Base-by-base conservation (phyloP, 1,284 basidiomycete genomes). In the Grifola frondosa region DNA sequence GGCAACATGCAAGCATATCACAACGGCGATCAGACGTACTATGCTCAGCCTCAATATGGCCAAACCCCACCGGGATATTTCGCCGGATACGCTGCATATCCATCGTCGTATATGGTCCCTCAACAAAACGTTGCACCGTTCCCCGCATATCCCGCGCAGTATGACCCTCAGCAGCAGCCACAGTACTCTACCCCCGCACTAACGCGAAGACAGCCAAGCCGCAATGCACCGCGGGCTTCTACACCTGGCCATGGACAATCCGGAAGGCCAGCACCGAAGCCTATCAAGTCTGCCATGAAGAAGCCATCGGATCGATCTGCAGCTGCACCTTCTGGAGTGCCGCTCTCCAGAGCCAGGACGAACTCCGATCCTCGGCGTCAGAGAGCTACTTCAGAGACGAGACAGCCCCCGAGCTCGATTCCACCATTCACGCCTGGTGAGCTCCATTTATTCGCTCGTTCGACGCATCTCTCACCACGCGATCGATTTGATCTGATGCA, bases 251-350 rank as follows among this genome's bases (percentile, higher is more conserved):
- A 34, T 13, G 43, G 37, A 26, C 37, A 39, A 16, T 32, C 46
- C 15, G 31, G 34, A 13, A 46, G 54, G 10, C 46, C 51, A 1
- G 50, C 37, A 1, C 42, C 45, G 13, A 46, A 43, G 44, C 68
- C 69, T 3, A 65, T 79, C 34, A 84, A 74, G 63, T 77, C 83
- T 22, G 81, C 80, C 0, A 61, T 87, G 60, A 86, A 80, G 62
- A 80, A 74, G 52, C 46, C 40, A 28, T 48, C 49, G 47, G 60
- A 54, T 12, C 56, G 50, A 15, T 50, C 53, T 19, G 51, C 44
- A 22, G 43, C 44, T 10, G 20, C 40, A 15, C 38, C 46, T 20
- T 35, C 40, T 10, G 44, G 41, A 19, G 15, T 48, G 1, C 43
- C 39, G 13, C 37, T 60, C n/a, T 52, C 54, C 2, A 39, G 61